Percentiles rank a stretch among this genome's conserved stretches.
Conservation (phyloP, 163 green algal genomes). For the Smithsoniella earleae region DNA sequence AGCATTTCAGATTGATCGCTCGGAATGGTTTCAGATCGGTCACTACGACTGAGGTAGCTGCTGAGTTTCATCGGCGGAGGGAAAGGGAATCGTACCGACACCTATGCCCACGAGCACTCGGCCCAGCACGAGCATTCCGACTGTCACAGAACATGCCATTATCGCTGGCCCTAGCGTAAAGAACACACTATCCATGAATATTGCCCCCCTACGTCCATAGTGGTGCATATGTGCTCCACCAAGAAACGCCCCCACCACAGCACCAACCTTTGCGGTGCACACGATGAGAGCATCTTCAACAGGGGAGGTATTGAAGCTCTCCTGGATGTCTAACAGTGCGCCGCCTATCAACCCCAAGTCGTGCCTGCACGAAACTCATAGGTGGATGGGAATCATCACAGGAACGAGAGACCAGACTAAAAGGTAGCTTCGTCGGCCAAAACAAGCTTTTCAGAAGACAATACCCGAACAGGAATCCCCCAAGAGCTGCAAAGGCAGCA, state of each 20-base stretch:
- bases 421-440: too few species aligned
- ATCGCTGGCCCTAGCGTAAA: slow-evolving; percentile 62
- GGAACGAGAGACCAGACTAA: too few species aligned
- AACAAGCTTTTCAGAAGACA: too few species aligned
- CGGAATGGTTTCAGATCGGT: too few species aligned
- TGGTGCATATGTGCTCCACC: slow-evolving; percentile 68
- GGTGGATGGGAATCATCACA: too few species aligned
- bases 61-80: too few species aligned
- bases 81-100: slow-evolving; percentile 68
- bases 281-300: slow-evolving; percentile 52
- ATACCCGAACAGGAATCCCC: slow-evolving; percentile 77
- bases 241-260: slow-evolving; percentile 67
- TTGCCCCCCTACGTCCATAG: slow-evolving; percentile 58
- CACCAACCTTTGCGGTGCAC: slow-evolving; percentile 55
- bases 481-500: slow-evolving; percentile 52
- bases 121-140: slow-evolving; percentile 47
- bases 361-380: slow-evolving; percentile 52
- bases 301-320: slow-evolving; percentile 44
- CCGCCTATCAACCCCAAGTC: slow-evolving; percentile 68
- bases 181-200: slow-evolving; percentile 52
- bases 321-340: slow-evolving; percentile 57
- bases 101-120: slow-evolving; percentile 64
- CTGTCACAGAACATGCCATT: slow-evolving; percentile 45
- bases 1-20: too few species aligned
- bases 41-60: too few species aligned